These are phyloP conservation scores for Dalbergia cultrata DNA, from an alignment of 306 rosid species.

Conservation along the genomic window DNA sequence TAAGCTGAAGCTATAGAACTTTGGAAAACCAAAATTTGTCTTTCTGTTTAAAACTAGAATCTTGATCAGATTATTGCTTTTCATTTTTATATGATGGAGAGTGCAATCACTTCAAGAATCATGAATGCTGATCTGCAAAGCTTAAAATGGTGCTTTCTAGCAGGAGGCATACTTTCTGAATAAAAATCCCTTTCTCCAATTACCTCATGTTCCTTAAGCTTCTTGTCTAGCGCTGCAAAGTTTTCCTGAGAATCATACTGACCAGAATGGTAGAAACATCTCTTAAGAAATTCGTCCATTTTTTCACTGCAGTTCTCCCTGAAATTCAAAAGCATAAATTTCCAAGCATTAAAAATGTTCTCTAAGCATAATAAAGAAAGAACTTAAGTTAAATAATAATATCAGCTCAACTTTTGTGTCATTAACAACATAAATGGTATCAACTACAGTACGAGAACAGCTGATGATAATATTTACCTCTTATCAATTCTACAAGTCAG, in stretches of 20 bases:
- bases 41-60: no score
- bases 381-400: conserved; percentile 1
- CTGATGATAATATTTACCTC: conserved; percentile 56
- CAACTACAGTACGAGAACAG: not conserved
- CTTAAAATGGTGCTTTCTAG: not conserved
- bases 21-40: no score
- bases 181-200: conserved; percentile 30
- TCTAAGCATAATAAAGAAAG: conserved; percentile 1
- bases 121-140: not conserved
- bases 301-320: conserved; percentile 88
- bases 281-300: conserved; percentile 82
- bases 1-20: no score
- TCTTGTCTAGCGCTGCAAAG: conserved; percentile 79
- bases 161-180: conserved; percentile 17
- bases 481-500: conserved; percentile 92
- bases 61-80: not conserved
- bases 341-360: conserved; percentile 31
- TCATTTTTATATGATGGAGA: not conserved
- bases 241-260: conserved; percentile 87
- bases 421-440: conserved; percentile 11
- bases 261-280: conserved; percentile 95
- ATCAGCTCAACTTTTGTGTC: conserved; percentile 7
- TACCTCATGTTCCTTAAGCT: conserved; percentile 91
- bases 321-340: conserved; percentile 49
- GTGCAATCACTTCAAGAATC: conserved; percentile 32